phyloP scores from a whole-genome alignment of 768 basidiomycete species.

The Trametes coccinea region DNA sequence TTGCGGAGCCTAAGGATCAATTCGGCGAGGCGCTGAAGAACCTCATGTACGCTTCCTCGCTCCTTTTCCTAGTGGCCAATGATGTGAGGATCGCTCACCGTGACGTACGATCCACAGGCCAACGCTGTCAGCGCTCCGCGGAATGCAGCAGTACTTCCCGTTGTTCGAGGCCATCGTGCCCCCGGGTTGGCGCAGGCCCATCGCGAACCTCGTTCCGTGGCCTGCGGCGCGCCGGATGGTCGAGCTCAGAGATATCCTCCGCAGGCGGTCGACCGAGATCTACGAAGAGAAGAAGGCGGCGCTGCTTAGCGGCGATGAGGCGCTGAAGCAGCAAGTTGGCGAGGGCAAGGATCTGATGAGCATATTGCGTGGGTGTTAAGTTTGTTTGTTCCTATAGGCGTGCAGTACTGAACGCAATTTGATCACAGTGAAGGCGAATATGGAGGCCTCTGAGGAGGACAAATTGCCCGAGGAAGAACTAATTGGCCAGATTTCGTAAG shows the following conservation, averaged over 20 bases:
- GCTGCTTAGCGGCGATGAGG: constrained; percentile 18
- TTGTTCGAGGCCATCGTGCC: constrained; percentile 36
- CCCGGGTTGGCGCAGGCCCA: constrained; percentile 36
- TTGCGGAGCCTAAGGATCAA: constrained; percentile 28
- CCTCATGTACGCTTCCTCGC: constrained; percentile 31
- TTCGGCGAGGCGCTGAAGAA: constrained; percentile 13
- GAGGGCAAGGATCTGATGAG: constrained; percentile 31
- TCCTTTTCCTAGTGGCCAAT: neutral
- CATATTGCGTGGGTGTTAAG: constrained; percentile 18
- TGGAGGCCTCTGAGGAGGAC: constrained; percentile 16
- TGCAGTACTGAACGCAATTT: neutral
- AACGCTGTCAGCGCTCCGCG: constrained; percentile 31
- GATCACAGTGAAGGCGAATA: constrained; percentile 27
- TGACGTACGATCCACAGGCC: constrained; percentile 27
- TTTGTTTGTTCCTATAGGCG: no score
- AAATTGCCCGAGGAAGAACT: constrained; percentile 28
- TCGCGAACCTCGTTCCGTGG: constrained; percentile 19
- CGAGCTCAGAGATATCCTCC: constrained; percentile 13
- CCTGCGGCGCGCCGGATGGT: constrained; percentile 12
- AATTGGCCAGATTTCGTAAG: constrained; percentile 32
- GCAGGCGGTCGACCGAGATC: constrained; percentile 15
- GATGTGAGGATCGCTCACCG: constrained; percentile 26
- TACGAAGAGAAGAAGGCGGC: constrained; percentile 23
- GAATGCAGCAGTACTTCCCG: constrained; percentile 46
- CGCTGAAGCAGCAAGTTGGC: constrained; percentile 14